Evolutionary conservation across 805 yeast genomes (phyloP).

Genomic region (Candida golubevii): DNA sequence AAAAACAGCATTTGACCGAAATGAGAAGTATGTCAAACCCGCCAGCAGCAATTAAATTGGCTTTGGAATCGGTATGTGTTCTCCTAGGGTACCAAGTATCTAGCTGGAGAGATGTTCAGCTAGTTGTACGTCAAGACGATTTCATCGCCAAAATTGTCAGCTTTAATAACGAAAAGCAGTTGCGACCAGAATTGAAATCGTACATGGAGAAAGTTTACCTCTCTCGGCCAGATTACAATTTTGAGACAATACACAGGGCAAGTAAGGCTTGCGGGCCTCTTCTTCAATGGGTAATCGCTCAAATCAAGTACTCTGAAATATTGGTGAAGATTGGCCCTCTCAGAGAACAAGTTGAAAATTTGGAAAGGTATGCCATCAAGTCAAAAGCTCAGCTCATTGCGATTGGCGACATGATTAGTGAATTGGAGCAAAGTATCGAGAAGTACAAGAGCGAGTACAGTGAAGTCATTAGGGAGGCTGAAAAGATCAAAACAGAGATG

Average conservation of each 20-base stretch:
- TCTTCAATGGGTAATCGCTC: conserved; percentile 85
- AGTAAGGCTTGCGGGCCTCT: conserved; percentile 95
- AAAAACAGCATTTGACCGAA: conserved; percentile 88
- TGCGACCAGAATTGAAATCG: conserved; percentile 49
- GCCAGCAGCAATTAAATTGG: conserved; percentile 78
- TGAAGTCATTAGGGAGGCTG: conserved; percentile 70
- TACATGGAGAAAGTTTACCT: conserved; percentile 60
- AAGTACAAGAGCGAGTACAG: conserved; percentile 66
- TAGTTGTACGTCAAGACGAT: conserved; percentile 77
- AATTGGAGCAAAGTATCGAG: conserved; percentile 66
- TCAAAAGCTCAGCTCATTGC: conserved; percentile 70
- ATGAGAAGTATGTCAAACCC: conserved; percentile 86
- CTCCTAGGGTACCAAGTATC: conserved; percentile 66
- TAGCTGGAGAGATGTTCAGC: conserved; percentile 80
- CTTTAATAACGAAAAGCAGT: conserved; percentile 58
- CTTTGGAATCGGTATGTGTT: conserved; percentile 83
- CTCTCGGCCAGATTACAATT: conserved; percentile 59
- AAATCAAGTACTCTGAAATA: conserved; percentile 69
- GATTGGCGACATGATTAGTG: conserved; percentile 75
- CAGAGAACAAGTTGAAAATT: conserved; percentile 52
- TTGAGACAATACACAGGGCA: conserved; percentile 76
- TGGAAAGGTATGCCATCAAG: conserved; percentile 58
- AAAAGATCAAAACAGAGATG: conserved; percentile 71
- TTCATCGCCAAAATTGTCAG: conserved; percentile 79
- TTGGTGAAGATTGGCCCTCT: conserved; percentile 72